Evolutionary conservation across 495 filamentous ascomycete genomes (phyloP), one percentile per base, ranked within the genome.

Genomic region (Cercophora sp.): DNA sequence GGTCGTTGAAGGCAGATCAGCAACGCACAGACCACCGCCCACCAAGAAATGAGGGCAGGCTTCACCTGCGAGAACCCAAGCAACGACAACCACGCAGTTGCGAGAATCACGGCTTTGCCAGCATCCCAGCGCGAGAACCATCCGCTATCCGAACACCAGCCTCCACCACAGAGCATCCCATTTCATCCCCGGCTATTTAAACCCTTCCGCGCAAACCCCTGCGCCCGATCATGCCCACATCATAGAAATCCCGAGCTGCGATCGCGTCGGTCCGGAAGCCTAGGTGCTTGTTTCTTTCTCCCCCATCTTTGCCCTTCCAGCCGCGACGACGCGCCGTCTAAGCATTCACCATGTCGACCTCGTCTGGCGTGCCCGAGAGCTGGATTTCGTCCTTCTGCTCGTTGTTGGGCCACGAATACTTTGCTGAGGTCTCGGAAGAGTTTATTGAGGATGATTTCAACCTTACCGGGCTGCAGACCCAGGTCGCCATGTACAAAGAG

Each of bases 361-460:
- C 89, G 3, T 92, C 90, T 45, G 87, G 85, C 52, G 83, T 88
- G 2, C 87, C 88, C 58, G 91, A 96, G 72, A 93, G 89, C 35
- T 98, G 93, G 93, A 97, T 98, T 73, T 86, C 88, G 48, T 92
- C 90, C 42, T 98, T 96, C 70, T 98, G 93, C 74, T 89, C 88
- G 25, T 77, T 97, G 27, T 80, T 96, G 52, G 93, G 93, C 48
- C 93, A 98, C 66, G 93, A 98, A 67, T 98, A 97, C 71, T 98
- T 98, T 66, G 94, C 94, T 44, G 93, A 98, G 70, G 91, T 98
- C 35, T 91, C 89, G 18, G 93, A 98, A 71, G 93, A 98, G 54
- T 98, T 98, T 66, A 97, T 98, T 60, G 93, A 98, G 69, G 93
- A 98, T 83, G 93, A 98, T 67, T 98, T 98, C 75, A 98, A 98